Base-by-base conservation (phyloP, 1,139 yeast species). In the Dujonia santamariae region DNA sequence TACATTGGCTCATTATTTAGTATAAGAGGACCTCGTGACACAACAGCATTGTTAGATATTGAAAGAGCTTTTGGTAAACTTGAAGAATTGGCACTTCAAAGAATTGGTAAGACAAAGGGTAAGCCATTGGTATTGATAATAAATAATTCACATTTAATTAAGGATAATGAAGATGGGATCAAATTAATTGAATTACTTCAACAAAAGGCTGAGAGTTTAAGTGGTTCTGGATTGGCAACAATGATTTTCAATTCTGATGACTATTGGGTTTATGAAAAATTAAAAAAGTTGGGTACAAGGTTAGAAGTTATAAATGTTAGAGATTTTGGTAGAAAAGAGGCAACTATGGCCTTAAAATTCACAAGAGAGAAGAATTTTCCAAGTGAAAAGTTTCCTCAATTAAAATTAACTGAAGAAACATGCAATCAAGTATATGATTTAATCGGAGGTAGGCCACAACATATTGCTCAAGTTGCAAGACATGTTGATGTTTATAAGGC, bases 361-460 rank as follows among this genome's bases (percentile, higher is more conserved):
- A 67, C 82, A 1, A 64, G 95, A 39, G 61, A 58, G 32, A 49
- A 60, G 30, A 71, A 68, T 44, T 69, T 62, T 44, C 68, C 70
- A 1, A 33, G 51, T 16, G 32, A 38, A n/a, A 43, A 40, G 35
- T 61, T 57, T 38, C 67, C 73, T n/a, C 67, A 70, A 12, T 47
- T 50, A 1, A 45, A 61, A 15, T 38, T 63, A 4, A 48, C 61
- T 19, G 65, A 63, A 6, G 61, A 55, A 1, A 43, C 55, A 2
- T 79, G 87, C 17, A 63, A 74, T 37, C 62, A 72, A 28, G 72
- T 85, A 4, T 85, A 83, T 54, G 78, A 80, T 43, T 60, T 85
- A 28, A 78, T 85, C 35, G 95, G 95, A 4, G 95, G 95, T 1
- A 67, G 95, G 31, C 90, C 95, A 0, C 95, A 85, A 54, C 94